A percentile compares a stretch with the other conserved stretches of the same genome.
phyloP scores from a whole-genome alignment of 1,284 basidiomycete genomes.

The Tilletia caries region DNA sequence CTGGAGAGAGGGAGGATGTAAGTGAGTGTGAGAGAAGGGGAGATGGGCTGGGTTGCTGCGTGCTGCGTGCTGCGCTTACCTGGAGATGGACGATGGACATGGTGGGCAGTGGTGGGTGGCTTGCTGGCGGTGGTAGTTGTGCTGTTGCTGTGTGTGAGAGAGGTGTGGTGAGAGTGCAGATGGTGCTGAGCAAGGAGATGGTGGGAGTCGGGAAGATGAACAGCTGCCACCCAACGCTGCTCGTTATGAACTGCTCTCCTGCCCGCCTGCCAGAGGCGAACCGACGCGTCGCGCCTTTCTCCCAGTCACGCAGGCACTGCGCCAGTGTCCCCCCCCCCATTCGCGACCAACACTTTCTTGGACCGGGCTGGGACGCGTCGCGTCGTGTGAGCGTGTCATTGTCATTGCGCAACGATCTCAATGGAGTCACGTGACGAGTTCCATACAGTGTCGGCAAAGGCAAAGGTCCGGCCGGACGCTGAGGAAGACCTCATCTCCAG shows the following conservation, averaged over 20 bases:
- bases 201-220: neutral
- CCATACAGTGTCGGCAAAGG: too few species aligned
- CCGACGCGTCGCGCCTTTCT: neutral
- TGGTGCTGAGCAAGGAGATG: neutral
- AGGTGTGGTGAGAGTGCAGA: neutral
- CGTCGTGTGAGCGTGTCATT: neutral
- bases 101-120: conserved; percentile 7
- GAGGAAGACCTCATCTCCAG: too few species aligned
- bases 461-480: too few species aligned
- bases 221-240: too few species aligned
- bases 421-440: too few species aligned
- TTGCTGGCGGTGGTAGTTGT: neutral
- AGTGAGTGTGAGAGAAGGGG: neutral
- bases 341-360: neutral
- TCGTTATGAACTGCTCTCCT: too few species aligned
- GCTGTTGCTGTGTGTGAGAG: neutral
- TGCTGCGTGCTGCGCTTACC: too few species aligned
- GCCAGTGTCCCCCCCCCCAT: neutral
- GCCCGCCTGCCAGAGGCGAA: neutral
- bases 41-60: neutral
- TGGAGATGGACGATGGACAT: conserved; percentile 53
- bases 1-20: neutral
- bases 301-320: neutral
- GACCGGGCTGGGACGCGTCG: neutral
- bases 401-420: neutral